Evolutionary conservation across 164 flowering plant genomes (phyloP), one percentile per base, ranked within the genome.

Genomic region (Umbellularia californica): DNA sequence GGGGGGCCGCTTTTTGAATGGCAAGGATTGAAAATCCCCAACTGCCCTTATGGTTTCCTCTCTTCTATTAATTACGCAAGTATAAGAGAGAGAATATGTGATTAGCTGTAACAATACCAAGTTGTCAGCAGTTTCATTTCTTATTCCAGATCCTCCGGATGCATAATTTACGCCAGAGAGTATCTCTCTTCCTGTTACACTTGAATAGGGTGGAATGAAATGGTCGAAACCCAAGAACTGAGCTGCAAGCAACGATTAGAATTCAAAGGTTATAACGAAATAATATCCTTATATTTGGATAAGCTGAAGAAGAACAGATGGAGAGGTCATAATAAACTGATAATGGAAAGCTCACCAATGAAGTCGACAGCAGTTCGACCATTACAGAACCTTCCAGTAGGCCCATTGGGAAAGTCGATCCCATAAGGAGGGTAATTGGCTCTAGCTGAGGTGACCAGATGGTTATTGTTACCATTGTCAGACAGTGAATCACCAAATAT

Each of bases 401-500:
- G 87, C 13, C 92, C 89, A n/a, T 23, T 73, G 7, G 81, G 81
- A 78, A 88, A 89, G 71, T 92, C 97, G 25, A 89, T 88, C 13
- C 97, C 97, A 72, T 92, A 90, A 58, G 97, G 97, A n/a, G 33
- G 33, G 71, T 87, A 90, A 73, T 92, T 79, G 23, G 90, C 89
- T 58, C 80, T 85, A 12, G 94, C 93, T 58, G 83, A 64, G 0
- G 97, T 82, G 0, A 74, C 11, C 6, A 87, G 83, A 25, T 72
- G 73, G 71, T 91, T 91, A 70, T 92, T 92, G 68, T 92, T 92
- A 30, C 35, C 33, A 81, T 85, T 90, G 58, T 92, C 97, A 5
- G 86, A 88, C 75, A 90, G 74, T 0, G 97, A 92, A 72, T 90
- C 97, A 4, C 97, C 97, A 77, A 92, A 89, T 3, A 89, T 84